Base-by-base conservation (phyloP, 2,329 filamentous ascomycete species). In the Phialophora chinensis region DNA sequence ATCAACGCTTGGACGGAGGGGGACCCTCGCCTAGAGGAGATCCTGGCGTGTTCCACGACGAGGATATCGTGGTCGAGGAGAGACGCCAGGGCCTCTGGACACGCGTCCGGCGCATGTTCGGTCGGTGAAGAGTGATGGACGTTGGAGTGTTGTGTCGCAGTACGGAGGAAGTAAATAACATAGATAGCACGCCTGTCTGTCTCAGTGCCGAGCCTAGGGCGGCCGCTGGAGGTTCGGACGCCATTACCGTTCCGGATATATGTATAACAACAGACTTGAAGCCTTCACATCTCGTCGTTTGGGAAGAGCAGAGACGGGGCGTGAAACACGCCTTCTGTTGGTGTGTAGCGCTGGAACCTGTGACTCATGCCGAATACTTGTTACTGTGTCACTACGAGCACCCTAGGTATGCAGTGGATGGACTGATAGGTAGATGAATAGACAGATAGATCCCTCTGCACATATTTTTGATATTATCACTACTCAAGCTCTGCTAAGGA, bases 41-140 rank as follows among this genome's bases (percentile, higher is more conserved):
- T 52, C 11, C 49, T 12, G 23, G 11, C 12, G 53, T 8, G 53
- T 20, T 29, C 25, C 29, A n/a, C 17, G 53, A 55, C 20, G 42
- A 62, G 12, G 38, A 62, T 33, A 33, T 62, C 33, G 53, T 62
- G 23, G 33, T 62, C 29, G 52, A 62, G 17, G 20, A 31, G 10
- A 49, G 29, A 31, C 38, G 50, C 2, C 38, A 42, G 25, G 53
- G 60, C 23, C 27, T 62, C 23, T 62, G 60, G 60, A 52, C 33
- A 44, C 60, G 60, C 20, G 38, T 62, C 12, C 38, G 27, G 29
- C 50, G 60, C n/a, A 33, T 62, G 38, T 56, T 62, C 33, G 60
- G 60, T 23, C 52, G 60, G 14, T 62, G 49, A n/a, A n/a, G n/a
- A 62, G 35, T n/a, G 23, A 27, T 11, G 20, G 38, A 44, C 5